Evolutionary conservation across 2,329 filamentous ascomycete genomes (phyloP).

Genomic region (Diplodia mutila): DNA sequence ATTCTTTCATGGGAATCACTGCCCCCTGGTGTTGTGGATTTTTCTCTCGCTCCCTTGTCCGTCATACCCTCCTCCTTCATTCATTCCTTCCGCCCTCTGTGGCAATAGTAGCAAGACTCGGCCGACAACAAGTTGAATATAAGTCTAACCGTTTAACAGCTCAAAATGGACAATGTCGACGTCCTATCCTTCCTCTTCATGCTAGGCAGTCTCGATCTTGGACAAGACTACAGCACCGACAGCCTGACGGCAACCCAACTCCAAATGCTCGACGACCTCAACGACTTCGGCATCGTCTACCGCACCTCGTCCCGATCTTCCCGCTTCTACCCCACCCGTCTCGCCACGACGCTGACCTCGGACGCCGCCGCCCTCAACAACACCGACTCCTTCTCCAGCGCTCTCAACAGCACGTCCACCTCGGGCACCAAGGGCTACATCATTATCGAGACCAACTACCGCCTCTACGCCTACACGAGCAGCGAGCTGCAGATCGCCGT

Average conservation of each 20-base stretch:
- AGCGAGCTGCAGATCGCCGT: constrained; percentile 94
- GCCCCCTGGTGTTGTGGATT: not conserved
- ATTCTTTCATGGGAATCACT: not conserved
- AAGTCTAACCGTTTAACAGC: constrained; percentile 36
- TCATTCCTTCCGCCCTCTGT: too few species aligned
- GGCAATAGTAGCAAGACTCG: too few species aligned
- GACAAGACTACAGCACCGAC: constrained; percentile 84
- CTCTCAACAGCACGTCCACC: constrained; percentile 51
- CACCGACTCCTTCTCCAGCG: constrained; percentile 69
- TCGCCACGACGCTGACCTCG: constrained; percentile 89
- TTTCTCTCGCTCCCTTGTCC: not conserved
- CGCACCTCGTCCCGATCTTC: constrained; percentile 49
- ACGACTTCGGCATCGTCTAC: constrained; percentile 92
- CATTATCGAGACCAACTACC: constrained; percentile 97
- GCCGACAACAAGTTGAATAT: too few species aligned
- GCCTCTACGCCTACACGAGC: constrained; percentile 93
- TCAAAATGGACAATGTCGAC: constrained; percentile 84
- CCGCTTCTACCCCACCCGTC: constrained; percentile 83
- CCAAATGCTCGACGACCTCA: constrained; percentile 86
- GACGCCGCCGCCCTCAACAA: constrained; percentile 73
- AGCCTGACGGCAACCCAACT: constrained; percentile 80
- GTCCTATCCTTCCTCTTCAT: constrained; percentile 96
- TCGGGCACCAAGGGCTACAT: constrained; percentile 78
- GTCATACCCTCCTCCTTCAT: not conserved
- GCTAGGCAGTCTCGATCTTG: constrained; percentile 88